Conservation (phyloP, 2,329 filamentous ascomycete species). For the Alternaria metachromatica region DNA sequence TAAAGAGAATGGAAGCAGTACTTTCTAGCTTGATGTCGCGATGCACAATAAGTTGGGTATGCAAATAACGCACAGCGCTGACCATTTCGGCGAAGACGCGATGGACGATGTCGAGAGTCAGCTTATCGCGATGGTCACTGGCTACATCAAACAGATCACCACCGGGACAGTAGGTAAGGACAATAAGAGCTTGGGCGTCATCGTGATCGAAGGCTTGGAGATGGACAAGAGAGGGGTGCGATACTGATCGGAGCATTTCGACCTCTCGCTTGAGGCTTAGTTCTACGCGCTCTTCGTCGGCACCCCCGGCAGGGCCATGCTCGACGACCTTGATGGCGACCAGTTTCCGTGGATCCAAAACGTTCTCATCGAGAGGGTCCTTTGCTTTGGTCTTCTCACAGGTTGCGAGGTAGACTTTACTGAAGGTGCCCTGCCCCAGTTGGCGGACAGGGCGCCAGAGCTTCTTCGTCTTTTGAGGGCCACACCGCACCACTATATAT, state of each 20-base stretch:
- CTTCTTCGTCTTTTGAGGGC: constrained; percentile 74
- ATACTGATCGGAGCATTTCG: constrained; percentile 87
- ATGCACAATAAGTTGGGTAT: constrained; percentile 86
- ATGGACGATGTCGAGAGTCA: constrained; percentile 74
- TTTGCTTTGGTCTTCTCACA: constrained; percentile 65
- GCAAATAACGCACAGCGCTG: constrained; percentile 83
- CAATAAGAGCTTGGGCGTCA: constrained; percentile 79
- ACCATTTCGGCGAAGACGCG: constrained; percentile 91
- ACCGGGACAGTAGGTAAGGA: constrained; percentile 90
- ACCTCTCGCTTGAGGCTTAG: constrained; percentile 93
- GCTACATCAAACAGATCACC: constrained; percentile 95
- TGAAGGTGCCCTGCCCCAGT: constrained; percentile 94
- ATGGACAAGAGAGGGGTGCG: constrained; percentile 88
- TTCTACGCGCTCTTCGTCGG: constrained; percentile 90
- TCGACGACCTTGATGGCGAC: constrained; percentile 97
- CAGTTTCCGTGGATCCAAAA: constrained; percentile 74
- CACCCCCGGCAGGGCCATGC: constrained; percentile 90
- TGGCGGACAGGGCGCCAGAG: constrained; percentile 80
- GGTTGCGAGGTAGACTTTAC: constrained; percentile 89
- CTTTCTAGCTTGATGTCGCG: constrained; percentile 98
- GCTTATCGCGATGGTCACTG: constrained; percentile 70
- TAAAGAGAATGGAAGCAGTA: constrained; percentile 57
- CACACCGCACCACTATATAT: constrained; percentile 56
- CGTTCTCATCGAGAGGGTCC: constrained; percentile 54
- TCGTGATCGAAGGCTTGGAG: constrained; percentile 92